These are phyloP conservation scores for Boletellus ananiceps DNA, from an alignment of 768 basidiomycete genomes.

Conservation along the genomic window DNA sequence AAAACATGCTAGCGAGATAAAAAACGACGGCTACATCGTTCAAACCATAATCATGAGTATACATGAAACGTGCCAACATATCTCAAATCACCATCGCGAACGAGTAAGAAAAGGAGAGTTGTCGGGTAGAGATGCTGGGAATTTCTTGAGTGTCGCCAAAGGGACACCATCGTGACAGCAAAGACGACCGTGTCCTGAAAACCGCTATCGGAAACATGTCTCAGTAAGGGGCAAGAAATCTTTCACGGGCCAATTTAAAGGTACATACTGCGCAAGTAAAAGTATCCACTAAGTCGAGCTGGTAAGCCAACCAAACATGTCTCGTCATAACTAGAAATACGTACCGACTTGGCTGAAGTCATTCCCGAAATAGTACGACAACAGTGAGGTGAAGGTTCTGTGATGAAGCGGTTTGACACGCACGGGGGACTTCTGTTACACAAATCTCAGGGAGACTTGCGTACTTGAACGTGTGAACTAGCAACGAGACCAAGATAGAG, in stretches of 20 bases:
- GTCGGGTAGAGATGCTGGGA: slow-evolving; percentile 5
- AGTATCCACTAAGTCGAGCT: not conserved
- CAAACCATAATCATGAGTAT: not conserved
- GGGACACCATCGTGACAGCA: not conserved
- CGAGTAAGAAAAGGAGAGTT: slow-evolving; percentile 1
- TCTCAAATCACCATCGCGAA: slow-evolving; percentile 8
- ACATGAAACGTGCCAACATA: no score
- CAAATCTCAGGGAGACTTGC: not conserved
- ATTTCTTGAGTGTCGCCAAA: slow-evolving; percentile 5
- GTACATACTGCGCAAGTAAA: slow-evolving; percentile 2
- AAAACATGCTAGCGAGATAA: slow-evolving; percentile 1
- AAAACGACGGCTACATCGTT: slow-evolving; percentile 3
- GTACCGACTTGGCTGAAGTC: not conserved
- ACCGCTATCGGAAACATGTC: not conserved
- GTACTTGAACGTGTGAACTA: not conserved
- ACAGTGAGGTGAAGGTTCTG: not conserved
- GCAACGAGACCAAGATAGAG: not conserved
- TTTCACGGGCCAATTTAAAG: not conserved
- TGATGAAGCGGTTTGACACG: not conserved
- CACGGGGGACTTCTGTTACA: not conserved
- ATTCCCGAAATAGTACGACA: not conserved
- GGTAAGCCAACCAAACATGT: not conserved
- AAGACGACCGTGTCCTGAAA: slow-evolving; percentile 6
- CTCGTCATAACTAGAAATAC: not conserved
- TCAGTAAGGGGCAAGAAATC: no score